Evolutionary conservation across 2,329 filamentous ascomycete species (phyloP).

Genomic region (Neonectria punicea): DNA sequence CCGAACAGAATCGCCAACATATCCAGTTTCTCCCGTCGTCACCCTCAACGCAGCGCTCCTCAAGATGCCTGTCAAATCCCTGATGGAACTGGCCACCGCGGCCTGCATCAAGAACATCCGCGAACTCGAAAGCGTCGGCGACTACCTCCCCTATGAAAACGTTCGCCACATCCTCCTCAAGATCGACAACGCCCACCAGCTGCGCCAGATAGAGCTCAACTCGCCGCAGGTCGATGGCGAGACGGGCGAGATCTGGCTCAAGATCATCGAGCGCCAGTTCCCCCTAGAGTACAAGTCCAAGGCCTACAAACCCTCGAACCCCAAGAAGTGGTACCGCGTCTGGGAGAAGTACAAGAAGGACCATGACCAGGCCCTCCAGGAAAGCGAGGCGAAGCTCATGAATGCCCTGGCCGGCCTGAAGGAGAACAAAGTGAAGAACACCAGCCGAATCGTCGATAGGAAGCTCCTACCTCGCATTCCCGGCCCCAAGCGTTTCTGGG

Average conservation of each 20-base stretch:
- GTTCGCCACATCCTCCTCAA: conserved; percentile 75
- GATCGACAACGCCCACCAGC: conserved; percentile 78
- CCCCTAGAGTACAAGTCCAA: conserved; percentile 70
- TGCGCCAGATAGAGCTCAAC: conserved; percentile 77
- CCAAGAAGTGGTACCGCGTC: conserved; percentile 79
- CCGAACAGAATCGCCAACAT: background rate
- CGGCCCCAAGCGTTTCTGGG: conserved; percentile 46
- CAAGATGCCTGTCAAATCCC: conserved; percentile 58
- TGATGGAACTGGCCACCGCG: conserved; percentile 61
- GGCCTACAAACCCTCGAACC: conserved; percentile 72
- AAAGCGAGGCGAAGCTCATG: conserved; percentile 68
- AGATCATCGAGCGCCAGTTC: conserved; percentile 83
- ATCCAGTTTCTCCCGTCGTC: background rate
- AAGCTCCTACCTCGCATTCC: conserved; percentile 57
- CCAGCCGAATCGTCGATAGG: conserved; percentile 65
- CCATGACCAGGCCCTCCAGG: conserved; percentile 66
- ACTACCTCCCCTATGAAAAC: conserved; percentile 71
- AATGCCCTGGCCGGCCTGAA: conserved; percentile 67
- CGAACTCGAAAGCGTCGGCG: conserved; percentile 75
- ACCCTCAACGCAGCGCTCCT: background rate
- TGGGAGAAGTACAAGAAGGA: conserved; percentile 76
- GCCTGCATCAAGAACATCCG: conserved; percentile 65
- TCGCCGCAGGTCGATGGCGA: conserved; percentile 80
- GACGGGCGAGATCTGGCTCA: conserved; percentile 79
- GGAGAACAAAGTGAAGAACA: conserved; percentile 66